Percentiles rank a stretch among this genome's conserved stretches.
Conservation (phyloP, 164 flowering plant genomes). For the Houttuynia cordata region DNA sequence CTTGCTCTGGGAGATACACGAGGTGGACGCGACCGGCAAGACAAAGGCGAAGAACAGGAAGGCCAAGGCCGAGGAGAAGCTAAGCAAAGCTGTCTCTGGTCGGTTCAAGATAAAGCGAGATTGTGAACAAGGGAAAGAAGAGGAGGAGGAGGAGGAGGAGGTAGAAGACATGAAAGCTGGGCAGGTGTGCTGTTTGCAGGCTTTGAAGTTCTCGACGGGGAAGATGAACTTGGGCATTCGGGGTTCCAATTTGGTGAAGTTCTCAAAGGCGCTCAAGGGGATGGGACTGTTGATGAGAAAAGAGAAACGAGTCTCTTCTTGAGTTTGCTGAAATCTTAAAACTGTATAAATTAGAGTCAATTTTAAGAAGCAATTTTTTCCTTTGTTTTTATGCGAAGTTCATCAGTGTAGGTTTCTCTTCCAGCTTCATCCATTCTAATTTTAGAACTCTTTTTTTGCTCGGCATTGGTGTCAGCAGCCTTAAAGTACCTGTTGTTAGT, state of each 20-base stretch:
- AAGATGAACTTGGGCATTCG: constrained; percentile 80
- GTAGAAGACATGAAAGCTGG: constrained; percentile 22
- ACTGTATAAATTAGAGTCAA: background rate
- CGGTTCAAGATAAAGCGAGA: constrained; percentile 1
- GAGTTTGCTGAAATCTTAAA: background rate
- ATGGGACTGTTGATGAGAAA: constrained; percentile 50
- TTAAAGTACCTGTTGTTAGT: no score
- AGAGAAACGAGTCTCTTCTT: constrained; percentile 3
- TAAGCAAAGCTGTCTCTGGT: background rate
- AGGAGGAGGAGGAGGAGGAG: constrained; percentile 7
- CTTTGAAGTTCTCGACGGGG: constrained; percentile 69
- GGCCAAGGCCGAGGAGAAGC: constrained; percentile 10
- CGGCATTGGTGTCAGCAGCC: no score
- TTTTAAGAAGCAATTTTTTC: no score
- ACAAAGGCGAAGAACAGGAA: constrained; percentile 6
- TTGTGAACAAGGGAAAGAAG: constrained; percentile 2
- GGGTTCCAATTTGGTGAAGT: constrained; percentile 44
- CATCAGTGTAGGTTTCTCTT: no score
- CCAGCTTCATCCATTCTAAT: no score
- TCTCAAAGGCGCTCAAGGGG: constrained; percentile 69
- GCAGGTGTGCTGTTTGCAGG: constrained; percentile 71
- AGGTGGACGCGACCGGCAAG: constrained; percentile 22
- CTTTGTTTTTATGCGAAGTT: no score
- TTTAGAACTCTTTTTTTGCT: no score
- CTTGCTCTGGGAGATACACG: constrained; percentile 77